phyloP scores from a whole-genome alignment of 768 basidiomycete species.

The Coprinellus micaceus region DNA sequence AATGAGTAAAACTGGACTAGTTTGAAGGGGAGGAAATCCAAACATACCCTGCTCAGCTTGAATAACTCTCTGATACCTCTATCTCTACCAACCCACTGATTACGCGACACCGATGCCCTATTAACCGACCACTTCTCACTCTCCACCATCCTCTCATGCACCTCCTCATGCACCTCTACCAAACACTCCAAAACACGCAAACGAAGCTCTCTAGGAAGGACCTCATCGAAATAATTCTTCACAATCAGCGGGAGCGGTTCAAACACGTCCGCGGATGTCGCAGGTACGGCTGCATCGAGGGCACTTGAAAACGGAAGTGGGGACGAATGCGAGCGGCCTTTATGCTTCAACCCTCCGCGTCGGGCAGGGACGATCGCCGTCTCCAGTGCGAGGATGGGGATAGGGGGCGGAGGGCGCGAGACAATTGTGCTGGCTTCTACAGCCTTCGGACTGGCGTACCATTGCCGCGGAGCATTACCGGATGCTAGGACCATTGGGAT shows the following conservation, averaged over 20 bases:
- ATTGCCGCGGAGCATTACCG: not conserved
- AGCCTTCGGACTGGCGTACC: constrained; percentile 10
- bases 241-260: no score
- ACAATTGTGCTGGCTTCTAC: not conserved
- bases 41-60: constrained; percentile 70
- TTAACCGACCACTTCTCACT: constrained; percentile 57
- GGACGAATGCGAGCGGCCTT: constrained; percentile 60
- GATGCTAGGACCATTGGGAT: not conserved
- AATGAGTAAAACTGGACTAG: constrained; percentile 10
- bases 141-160: constrained; percentile 42
- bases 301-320: constrained; percentile 60
- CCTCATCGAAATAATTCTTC: no score
- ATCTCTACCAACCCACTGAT: constrained; percentile 73
- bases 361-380: not conserved
- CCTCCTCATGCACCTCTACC: constrained; percentile 55
- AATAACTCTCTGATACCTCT: constrained; percentile 75
- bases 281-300: constrained; percentile 54
- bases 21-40: constrained; percentile 8
- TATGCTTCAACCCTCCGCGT: constrained; percentile 35
- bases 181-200: constrained; percentile 56
- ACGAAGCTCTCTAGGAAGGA: constrained; percentile 68
- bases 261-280: constrained; percentile 46
- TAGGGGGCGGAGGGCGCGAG: constrained; percentile 5
- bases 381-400: constrained; percentile 2
- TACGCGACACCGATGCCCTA: constrained; percentile 57